phyloP scores from a whole-genome alignment of 305 asterid genomes.

The Fraxinus baroniana region DNA sequence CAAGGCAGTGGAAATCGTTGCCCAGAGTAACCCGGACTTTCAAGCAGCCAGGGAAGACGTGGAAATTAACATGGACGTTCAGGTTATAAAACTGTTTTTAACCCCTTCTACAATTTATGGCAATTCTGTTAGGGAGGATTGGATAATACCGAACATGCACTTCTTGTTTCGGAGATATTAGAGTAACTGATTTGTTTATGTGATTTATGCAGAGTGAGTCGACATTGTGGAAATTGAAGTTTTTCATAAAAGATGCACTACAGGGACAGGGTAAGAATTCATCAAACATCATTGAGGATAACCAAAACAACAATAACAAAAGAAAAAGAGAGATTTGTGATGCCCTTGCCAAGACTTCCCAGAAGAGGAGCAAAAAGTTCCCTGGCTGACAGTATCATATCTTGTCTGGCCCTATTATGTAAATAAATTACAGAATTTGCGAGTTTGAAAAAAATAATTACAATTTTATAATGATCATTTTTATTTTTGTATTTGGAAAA shows the following conservation, averaged over 20 bases:
- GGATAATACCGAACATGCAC: background rate
- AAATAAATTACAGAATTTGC: slow-evolving; percentile 13
- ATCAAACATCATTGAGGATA: slow-evolving; percentile 34
- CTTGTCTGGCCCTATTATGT: background rate
- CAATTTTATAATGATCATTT: background rate
- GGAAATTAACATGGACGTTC: slow-evolving; percentile 75
- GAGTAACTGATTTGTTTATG: background rate
- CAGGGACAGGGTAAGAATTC: slow-evolving; percentile 52
- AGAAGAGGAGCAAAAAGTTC: slow-evolving; percentile 45
- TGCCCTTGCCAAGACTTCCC: slow-evolving; percentile 39
- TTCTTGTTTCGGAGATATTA: background rate
- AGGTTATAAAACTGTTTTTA: slow-evolving; percentile 38
- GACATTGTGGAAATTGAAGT: slow-evolving; percentile 69
- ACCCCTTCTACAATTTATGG: background rate
- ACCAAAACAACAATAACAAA: slow-evolving; percentile 35
- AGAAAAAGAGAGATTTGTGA: slow-evolving; percentile 48
- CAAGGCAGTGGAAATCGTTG: slow-evolving; percentile 69
- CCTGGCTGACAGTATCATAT: slow-evolving; percentile 14
- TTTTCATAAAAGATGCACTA: slow-evolving; percentile 54
- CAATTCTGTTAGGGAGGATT: background rate
- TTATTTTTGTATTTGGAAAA: background rate
- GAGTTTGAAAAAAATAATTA: background rate
- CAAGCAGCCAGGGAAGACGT: slow-evolving; percentile 58
- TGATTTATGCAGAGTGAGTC: slow-evolving; percentile 57
- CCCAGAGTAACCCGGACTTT: slow-evolving; percentile 62